Evolutionary conservation across 1,139 yeast species (phyloP), one percentile per base, ranked within the genome.

Genomic region (Geotrichum fermentans): DNA sequence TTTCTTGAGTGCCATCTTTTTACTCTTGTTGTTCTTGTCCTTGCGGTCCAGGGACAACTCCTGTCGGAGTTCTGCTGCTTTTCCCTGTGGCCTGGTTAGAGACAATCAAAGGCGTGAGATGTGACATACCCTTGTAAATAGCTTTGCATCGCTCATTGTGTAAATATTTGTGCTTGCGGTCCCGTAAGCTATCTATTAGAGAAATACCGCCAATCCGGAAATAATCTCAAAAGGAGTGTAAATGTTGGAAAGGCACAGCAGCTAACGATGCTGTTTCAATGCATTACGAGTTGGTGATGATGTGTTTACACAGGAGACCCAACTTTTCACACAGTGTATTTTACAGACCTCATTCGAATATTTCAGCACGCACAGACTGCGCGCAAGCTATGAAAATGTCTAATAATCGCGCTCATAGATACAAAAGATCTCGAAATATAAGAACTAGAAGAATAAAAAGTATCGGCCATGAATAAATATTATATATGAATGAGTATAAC

Each of bases 1-100:
- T 62, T 85, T 85, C 64, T 82, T 83, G 56, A 92, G 70, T 0
- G 88, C 81, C 20, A 75, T 68, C 62, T 79, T 82, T 60, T 82
- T 72, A 52, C 73, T 64, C 68, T 72, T 54, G 55, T 63, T 55
- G 49, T 68, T 65, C 56, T 66, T 67, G 57, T 80, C 79, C 60
- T 75, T 76, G 61, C 75, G 78, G 57, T 75, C 74, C 20, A 80
- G 74, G 37, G 74, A 75, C 45, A 81, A 69, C 59, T 80, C 85
- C 13, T 75, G 75, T 51, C 73, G 71, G 47, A 81, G 71, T 60
- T 81, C 86, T 11, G 73, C 70, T 21, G 82, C 79, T 61, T 63
- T 61, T 43, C 71, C 70, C 66, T 66, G 49, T 11, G 30, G 8
- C 13, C 20, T 24, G n/a, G 14, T 32, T 20, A 34, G 43, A 26